Evolutionary conservation across 805 yeast genomes (phyloP).

Genomic region (Yamadazyma olivae): DNA sequence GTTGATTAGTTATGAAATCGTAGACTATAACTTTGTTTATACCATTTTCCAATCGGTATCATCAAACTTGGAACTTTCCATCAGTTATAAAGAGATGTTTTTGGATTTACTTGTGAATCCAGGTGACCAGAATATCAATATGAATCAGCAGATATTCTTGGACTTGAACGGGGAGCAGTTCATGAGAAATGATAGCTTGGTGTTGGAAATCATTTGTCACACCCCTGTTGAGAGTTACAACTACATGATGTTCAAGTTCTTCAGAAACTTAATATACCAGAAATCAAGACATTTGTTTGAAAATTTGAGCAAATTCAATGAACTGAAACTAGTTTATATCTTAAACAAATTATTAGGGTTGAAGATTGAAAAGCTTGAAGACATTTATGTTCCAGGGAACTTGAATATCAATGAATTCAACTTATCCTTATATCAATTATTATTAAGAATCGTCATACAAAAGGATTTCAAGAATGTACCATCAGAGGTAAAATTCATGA

Average conservation of each 20-base stretch:
- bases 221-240: neutral
- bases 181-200: slow-evolving; percentile 4
- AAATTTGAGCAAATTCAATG: slow-evolving; percentile 15
- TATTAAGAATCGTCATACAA: slow-evolving; percentile 19
- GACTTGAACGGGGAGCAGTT: slow-evolving; percentile 6
- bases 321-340: slow-evolving; percentile 15
- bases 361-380: slow-evolving; percentile 8
- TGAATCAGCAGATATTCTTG: slow-evolving; percentile 4
- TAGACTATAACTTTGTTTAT: slow-evolving; percentile 4
- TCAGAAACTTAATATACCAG: slow-evolving; percentile 7
- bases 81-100: slow-evolving; percentile 1
- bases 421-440: slow-evolving; percentile 29
- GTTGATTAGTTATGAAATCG: slow-evolving; percentile 6
- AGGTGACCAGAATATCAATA: neutral
- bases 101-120: slow-evolving; percentile 6
- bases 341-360: slow-evolving; percentile 15
- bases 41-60: slow-evolving; percentile 3
- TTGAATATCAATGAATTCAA: slow-evolving; percentile 28
- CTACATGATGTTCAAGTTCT: neutral
- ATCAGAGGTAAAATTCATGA: slow-evolving; percentile 9
- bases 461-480: slow-evolving; percentile 12
- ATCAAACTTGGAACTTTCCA: slow-evolving; percentile 2
- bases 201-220: slow-evolving; percentile 7
- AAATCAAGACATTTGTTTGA: slow-evolving; percentile 22
- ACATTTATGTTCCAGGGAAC: slow-evolving; percentile 10